Percentiles rank a stretch among this genome's conserved stretches.
These are phyloP conservation scores for Falciphora oryzae DNA, from an alignment of 2,329 filamentous ascomycete species.

Conservation along the genomic window DNA sequence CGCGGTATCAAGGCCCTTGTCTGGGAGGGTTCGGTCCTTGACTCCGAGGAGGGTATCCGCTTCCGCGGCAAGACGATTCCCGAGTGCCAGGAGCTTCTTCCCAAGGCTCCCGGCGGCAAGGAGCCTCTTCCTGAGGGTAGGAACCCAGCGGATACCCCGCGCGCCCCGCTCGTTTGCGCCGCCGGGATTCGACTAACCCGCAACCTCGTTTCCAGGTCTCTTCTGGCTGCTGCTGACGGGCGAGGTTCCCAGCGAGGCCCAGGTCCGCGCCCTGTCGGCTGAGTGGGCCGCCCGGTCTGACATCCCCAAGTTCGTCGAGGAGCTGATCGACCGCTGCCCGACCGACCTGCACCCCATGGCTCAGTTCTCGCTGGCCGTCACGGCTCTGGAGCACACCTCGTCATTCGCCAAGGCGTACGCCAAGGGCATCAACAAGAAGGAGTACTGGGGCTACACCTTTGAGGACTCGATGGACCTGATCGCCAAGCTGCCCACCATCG, in stretches of 20 bases:
- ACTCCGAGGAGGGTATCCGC: constrained; percentile 97
- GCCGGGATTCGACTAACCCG: constrained; percentile 5
- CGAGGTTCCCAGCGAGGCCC: constrained; percentile 95
- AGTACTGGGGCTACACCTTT: constrained; percentile 99
- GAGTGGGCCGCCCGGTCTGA: constrained; percentile 98
- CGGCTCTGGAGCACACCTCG: constrained; percentile 96
- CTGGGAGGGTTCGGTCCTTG: constrained; percentile 98
- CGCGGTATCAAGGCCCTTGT: constrained; percentile 98
- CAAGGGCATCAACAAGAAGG: constrained; percentile 98
- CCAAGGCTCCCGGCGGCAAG: constrained; percentile 92
- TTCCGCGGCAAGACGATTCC: constrained; percentile 99
- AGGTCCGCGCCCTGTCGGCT: constrained; percentile 95
- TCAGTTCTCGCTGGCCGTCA: constrained; percentile 96
- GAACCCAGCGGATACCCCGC: constrained; percentile 13
- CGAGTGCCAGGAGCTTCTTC: constrained; percentile 95
- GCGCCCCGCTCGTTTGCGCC: neutral
- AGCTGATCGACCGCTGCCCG: constrained; percentile 99
- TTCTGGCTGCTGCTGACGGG: constrained; percentile 99
- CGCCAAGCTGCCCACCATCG: constrained; percentile 97
- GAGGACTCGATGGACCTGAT: constrained; percentile 99
- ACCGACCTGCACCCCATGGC: constrained; percentile 99
- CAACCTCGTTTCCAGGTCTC: constrained; percentile 54
- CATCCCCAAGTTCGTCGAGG: constrained; percentile 95
- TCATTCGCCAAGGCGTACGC: constrained; percentile 98
- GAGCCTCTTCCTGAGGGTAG: constrained; percentile 93